Evolutionary conservation across 208 protist genomes (phyloP).

Genomic region (Histomonas meleagridis): DNA sequence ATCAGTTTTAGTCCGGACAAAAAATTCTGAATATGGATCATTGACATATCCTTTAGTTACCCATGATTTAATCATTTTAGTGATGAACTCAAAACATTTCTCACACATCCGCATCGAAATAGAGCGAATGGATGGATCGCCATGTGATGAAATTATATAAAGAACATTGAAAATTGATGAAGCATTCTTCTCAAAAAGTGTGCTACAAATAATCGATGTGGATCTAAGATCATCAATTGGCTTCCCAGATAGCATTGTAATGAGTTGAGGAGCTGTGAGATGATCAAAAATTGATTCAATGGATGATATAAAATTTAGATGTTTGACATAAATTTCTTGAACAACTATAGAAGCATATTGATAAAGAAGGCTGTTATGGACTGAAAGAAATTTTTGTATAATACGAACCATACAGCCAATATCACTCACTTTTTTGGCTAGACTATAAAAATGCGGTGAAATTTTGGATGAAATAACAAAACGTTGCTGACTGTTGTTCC

Average conservation of each 20-base stretch:
- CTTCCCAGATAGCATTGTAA: neutral
- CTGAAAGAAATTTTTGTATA: neutral
- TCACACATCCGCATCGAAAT: neutral
- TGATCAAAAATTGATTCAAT: neutral
- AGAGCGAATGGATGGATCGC: neutral
- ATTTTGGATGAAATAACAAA: neutral
- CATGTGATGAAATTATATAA: neutral
- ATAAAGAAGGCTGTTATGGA: neutral
- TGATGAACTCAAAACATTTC: neutral
- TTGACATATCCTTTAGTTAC: neutral
- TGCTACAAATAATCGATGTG: neutral
- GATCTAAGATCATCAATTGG: neutral
- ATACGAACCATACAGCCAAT: conserved; percentile 3
- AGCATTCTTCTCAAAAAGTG: neutral
- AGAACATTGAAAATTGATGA: neutral
- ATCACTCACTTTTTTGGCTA: neutral
- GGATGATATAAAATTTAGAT: neutral
- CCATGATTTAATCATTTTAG: conserved; percentile 11
- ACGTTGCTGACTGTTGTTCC: neutral
- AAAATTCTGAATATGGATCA: conserved; percentile 33
- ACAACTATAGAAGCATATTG: neutral
- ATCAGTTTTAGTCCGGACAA: neutral
- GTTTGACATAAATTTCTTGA: neutral
- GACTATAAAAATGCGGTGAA: neutral
- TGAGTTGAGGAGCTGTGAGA: neutral